Evolutionary conservation across 768 basidiomycete genomes (phyloP).

Genomic region (Collybiopsis confluens): DNA sequence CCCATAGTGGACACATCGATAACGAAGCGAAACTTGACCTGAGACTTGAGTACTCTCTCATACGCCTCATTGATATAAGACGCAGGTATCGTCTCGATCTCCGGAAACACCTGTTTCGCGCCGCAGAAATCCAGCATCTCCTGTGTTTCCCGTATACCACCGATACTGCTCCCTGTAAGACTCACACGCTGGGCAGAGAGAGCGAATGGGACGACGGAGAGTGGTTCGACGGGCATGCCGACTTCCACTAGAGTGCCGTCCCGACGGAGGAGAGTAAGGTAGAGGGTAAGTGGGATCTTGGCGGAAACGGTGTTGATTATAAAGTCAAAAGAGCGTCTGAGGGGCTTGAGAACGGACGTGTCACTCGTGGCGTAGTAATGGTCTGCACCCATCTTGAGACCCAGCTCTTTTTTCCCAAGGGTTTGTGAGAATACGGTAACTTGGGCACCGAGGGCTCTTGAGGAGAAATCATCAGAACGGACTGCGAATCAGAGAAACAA

Average conservation of each 20-base stretch:
- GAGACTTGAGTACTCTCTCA: slow-evolving; percentile 5
- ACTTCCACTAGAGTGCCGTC: slow-evolving; percentile 6
- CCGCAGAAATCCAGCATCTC: slow-evolving; percentile 7
- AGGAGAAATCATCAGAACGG: slow-evolving; percentile 39
- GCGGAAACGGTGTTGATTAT: slow-evolving; percentile 25
- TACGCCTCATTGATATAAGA: slow-evolving; percentile 4
- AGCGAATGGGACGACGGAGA: not conserved
- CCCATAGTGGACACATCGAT: slow-evolving; percentile 3
- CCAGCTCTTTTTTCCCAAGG: slow-evolving; percentile 39
- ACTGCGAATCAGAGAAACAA: too few relatives aligned
- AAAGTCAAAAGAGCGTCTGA: slow-evolving; percentile 32
- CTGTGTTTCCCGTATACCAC: slow-evolving; percentile 5
- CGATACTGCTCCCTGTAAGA: not conserved
- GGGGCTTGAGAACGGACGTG: slow-evolving; percentile 27
- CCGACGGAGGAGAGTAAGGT: slow-evolving; percentile 1
- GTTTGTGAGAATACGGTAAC: slow-evolving; percentile 47
- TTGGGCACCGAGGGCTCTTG: slow-evolving; percentile 40
- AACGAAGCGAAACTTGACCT: slow-evolving; percentile 5
- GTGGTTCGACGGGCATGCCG: not conserved
- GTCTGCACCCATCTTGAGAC: slow-evolving; percentile 44
- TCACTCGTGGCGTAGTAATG: slow-evolving; percentile 36
- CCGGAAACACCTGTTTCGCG: slow-evolving; percentile 1
- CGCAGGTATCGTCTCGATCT: slow-evolving; percentile 1
- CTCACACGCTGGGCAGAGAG: not conserved
- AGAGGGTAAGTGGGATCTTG: slow-evolving; percentile 12